A percentile compares a stretch with the other conserved stretches of the same genome.
phyloP scores from a whole-genome alignment of 129 eudicot species.

The Pittosporum tobira region DNA sequence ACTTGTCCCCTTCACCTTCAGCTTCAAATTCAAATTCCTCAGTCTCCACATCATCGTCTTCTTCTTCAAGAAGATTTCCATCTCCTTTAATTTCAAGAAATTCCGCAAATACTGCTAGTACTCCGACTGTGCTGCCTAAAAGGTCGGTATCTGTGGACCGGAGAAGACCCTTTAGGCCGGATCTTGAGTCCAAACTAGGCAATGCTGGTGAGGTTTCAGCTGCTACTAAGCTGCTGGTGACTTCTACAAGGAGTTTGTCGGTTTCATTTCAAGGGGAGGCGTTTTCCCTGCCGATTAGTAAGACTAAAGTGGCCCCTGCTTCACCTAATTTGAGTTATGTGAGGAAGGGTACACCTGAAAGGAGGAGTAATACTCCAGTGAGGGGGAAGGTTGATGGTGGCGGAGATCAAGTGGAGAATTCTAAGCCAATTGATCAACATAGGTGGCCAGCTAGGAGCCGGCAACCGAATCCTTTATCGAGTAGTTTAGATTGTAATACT shows the following conservation, averaged over 20 bases:
- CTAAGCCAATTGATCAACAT: constrained; percentile 39
- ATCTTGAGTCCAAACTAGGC: constrained; percentile 45
- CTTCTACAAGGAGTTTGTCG: constrained; percentile 79
- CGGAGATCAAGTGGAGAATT: constrained; percentile 35
- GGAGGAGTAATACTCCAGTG: constrained; percentile 57
- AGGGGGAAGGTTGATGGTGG: constrained; percentile 38
- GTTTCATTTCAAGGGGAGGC: constrained; percentile 94
- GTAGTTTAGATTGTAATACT: constrained; percentile 34
- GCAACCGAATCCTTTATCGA: constrained; percentile 22
- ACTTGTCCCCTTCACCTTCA: constrained; percentile 75
- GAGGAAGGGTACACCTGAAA: constrained; percentile 81
- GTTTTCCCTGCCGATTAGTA: constrained; percentile 80
- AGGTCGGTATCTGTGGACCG: constrained; percentile 84
- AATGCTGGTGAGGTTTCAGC: constrained; percentile 55
- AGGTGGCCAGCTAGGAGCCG: constrained; percentile 45
- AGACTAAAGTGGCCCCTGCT: constrained; percentile 62
- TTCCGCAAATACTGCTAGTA: constrained; percentile 18
- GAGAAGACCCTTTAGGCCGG: constrained; percentile 46
- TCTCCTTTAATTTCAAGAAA: constrained; percentile 61
- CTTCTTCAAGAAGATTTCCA: constrained; percentile 56
- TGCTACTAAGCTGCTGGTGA: constrained; percentile 73
- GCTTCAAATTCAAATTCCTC: constrained; percentile 37
- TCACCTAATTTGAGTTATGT: constrained; percentile 40
- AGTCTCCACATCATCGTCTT: constrained; percentile 37
- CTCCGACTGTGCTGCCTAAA: constrained; percentile 27